These are phyloP conservation scores for Nasturtium officinale DNA, from an alignment of 345 rosid genomes.

Conservation along the genomic window DNA sequence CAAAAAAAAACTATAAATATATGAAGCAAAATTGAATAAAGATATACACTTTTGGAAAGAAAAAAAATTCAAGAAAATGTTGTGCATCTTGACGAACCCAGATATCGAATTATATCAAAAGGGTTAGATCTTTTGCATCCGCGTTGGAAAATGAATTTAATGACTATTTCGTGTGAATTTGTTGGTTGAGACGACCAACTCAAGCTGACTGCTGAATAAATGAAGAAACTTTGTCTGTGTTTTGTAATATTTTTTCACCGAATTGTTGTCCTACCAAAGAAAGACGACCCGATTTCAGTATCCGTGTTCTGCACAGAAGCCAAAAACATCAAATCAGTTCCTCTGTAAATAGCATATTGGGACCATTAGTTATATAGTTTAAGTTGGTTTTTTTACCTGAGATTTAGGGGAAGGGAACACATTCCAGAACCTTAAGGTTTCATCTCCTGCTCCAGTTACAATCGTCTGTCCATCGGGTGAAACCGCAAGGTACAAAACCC, in stretches of 20 bases:
- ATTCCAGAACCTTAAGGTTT: conserved; percentile 95
- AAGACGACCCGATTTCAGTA: conserved; percentile 82
- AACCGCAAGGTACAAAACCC: conserved; percentile 96
- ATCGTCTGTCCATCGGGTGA: conserved; percentile 99
- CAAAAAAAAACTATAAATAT: conserved; percentile 28
- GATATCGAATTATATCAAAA: conserved; percentile 16
- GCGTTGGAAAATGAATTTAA: conserved; percentile 28
- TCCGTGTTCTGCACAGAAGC: conserved; percentile 64
- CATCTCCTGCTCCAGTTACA: conserved; percentile 99
- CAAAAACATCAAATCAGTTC: not conserved
- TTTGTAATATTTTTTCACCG: conserved; percentile 30
- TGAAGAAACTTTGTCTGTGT: conserved; percentile 29
- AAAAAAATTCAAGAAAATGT: conserved; percentile 11
- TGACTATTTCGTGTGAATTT: conserved; percentile 23
- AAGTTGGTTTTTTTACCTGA: conserved; percentile 51
- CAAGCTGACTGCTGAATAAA: conserved; percentile 29
- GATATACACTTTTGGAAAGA: conserved; percentile 34
- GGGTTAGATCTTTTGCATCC: conserved; percentile 41
- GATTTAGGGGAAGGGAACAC: conserved; percentile 96
- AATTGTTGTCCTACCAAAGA: conserved; percentile 61
- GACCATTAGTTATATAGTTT: not conserved
- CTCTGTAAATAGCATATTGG: not conserved
- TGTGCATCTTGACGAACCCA: conserved; percentile 35
- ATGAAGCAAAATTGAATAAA: conserved; percentile 32
- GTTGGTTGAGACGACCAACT: conserved; percentile 45